phyloP scores from a whole-genome alignment of 805 yeast species.

The Allodekkera sacchari region DNA sequence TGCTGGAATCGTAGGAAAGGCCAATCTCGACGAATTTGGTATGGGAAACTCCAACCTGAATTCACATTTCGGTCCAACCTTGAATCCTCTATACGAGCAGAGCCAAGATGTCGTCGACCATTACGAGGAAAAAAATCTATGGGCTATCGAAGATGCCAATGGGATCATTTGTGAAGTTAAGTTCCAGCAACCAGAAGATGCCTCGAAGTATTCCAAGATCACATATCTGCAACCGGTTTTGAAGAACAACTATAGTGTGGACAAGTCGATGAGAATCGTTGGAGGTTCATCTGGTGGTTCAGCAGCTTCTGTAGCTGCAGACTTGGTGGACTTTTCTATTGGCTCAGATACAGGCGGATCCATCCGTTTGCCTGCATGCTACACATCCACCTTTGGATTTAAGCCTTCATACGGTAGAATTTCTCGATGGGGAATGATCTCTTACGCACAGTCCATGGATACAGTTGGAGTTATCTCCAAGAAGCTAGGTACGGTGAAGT shows the following conservation, averaged over 20 bases:
- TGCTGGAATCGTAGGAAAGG: slow-evolving; percentile 54
- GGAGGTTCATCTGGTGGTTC: slow-evolving; percentile 98
- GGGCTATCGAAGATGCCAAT: slow-evolving; percentile 13
- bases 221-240: slow-evolving; percentile 13
- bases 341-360: slow-evolving; percentile 99
- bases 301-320: slow-evolving; percentile 84
- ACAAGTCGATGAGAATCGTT: slow-evolving; percentile 31
- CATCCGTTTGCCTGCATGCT: slow-evolving; percentile 85
- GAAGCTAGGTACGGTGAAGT: slow-evolving; percentile 32
- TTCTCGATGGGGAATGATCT: slow-evolving; percentile 85
- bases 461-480: slow-evolving; percentile 80
- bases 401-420: slow-evolving; percentile 92
- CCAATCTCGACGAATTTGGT: slow-evolving; percentile 94
- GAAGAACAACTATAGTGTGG: slow-evolving; percentile 8
- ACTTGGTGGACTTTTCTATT: slow-evolving; percentile 60
- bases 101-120: slow-evolving; percentile 12
- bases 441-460: slow-evolving; percentile 91
- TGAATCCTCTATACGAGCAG: slow-evolving; percentile 37
- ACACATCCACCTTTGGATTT: slow-evolving; percentile 76
- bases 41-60: slow-evolving; percentile 78
- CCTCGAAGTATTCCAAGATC: background rate
- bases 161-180: slow-evolving; percentile 4
- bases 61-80: slow-evolving; percentile 47
- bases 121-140: slow-evolving; percentile 16
- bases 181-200: background rate